Evolutionary conservation across 208 protist genomes (phyloP), one percentile per base, ranked within the genome.

Genomic region (Trypanosomatidae sp.): DNA sequence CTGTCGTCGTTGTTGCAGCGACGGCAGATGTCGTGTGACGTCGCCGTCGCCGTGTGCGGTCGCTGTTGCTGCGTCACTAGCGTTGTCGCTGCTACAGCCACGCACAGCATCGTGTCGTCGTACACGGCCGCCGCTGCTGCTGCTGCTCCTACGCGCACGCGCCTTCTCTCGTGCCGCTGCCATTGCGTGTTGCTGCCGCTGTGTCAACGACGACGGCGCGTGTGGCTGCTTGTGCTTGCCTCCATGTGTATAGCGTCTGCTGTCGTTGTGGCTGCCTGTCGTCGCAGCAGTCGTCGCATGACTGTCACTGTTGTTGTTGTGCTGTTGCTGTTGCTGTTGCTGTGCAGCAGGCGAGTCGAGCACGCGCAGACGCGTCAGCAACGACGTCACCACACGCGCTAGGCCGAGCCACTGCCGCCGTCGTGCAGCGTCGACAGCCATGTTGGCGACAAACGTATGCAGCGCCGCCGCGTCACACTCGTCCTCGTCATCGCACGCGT

Each of bases 351-450:
- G n/a, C 11, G 11, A 35, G 47, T 86, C 74, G 15, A 92, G 60
- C 15, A 88, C 56, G 35, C 63, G 66, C 26, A 86, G 63, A 4
- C 78, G 74, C 22, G 71, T 71, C 16, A 83, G 48, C 7, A 92
- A 55, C 16, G 73, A 82, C 15, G 66, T 71, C 11, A 92, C 50
- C 18, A 92, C 47, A 33, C 75, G 71, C 8, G 70, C 67, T 50
- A 89, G 27, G 13, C 61, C 66, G 4, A 68, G 39, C 76, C 75
- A 86, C 52, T 65, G 52, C 55, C 66, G 66, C 25, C 67, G 55
- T 15, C 54, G 57, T 25, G 62, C 59, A 21, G 19, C 44, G 40
- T 84, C 73, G 18, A 64, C 38, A 13, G 72, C 40, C 7, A 47
- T 52, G 45, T 54, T 58, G 25, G 53, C 44, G n/a, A 81, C 47